Percentiles rank a stretch among this genome's conserved stretches.
Conservation (phyloP, 257 asterid genomes). For the Solanum rostratum region DNA sequence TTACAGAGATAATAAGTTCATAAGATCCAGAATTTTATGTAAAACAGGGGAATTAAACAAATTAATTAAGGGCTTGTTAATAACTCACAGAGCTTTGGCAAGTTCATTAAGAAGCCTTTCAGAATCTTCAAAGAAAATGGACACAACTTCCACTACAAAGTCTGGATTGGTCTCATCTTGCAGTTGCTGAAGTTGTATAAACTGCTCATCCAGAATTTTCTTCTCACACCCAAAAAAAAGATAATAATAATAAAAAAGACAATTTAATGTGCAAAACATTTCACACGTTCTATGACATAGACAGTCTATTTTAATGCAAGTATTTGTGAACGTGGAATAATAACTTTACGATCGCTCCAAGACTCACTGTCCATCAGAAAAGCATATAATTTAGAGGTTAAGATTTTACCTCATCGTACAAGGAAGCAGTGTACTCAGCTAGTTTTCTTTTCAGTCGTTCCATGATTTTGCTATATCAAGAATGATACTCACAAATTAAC, state of each 20-base stretch:
- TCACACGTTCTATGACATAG: background rate
- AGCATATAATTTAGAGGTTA: background rate
- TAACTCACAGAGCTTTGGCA: conserved; percentile 15
- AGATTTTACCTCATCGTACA: conserved; percentile 19
- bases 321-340: too few species aligned
- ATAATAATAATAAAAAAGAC: background rate
- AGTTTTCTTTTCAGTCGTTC: conserved; percentile 20
- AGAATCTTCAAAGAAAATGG: conserved; percentile 28
- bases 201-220: conserved; percentile 29
- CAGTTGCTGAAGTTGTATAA: conserved; percentile 26
- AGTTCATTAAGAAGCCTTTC: conserved; percentile 27
- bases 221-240: background rate
- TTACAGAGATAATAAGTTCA: background rate
- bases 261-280: background rate
- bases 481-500: background rate
- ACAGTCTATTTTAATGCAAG: background rate
- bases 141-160: conserved; percentile 27
- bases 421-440: conserved; percentile 15
- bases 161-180: conserved; percentile 31
- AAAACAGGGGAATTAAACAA: background rate
- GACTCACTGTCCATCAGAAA: too few species aligned
- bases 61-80: background rate
- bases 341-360: background rate
- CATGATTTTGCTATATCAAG: conserved; percentile 2
- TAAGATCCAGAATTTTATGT: background rate